Base-by-base conservation (phyloP, 1,284 basidiomycete species). In the Cryptococcus neoformans region DNA sequence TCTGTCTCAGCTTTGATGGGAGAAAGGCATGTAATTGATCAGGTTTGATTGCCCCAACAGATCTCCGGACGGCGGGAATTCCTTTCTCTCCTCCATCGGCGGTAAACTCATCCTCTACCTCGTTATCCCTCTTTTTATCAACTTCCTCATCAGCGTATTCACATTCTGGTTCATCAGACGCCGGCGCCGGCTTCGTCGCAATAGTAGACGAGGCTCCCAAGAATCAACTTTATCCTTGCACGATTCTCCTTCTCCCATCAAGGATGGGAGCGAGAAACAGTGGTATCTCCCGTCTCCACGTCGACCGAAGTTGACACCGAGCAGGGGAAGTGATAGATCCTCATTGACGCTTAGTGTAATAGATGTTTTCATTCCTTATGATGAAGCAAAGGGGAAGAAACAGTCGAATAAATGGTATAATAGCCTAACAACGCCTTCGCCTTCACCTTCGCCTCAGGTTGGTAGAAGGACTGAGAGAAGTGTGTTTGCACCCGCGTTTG, bases 31-130 rank as follows among this genome's bases (percentile, higher is more conserved):
- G 28, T 47, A 10, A 8, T 11, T 11, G 8, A 12, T 46, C n/a
- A 37, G 14, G 7, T 6, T 50, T 41, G 12, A 41, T 12, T 28
- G 4, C 28, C 28, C 28, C 28, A 28, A 28, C 28, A 28, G 28
- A 28, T 28, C 28, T 28, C 4, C 1, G 4, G 28, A 28, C 28
- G 4, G 28, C 28, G 4, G 28, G 3, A 28, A 4, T 28, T 28
- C 12, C 16, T 70, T 67, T 46, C 28, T 57, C 36, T 58, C 60
- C 9, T 63, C 62, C 6, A 40, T 63, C 1, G 54, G 52, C 10
- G 67, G 68, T 12, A 70, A 68, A 51, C 16, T 68, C 14, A 56
- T 68, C 42, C 44, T 64, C 1, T 63, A 54, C 49, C n/a, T 58
- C 28, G 53, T 57, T 11, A 45, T 65, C 16, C 67, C 67, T 5